Evolutionary conservation across 176 grass and related monocot species (phyloP).

Genomic region (Tillandsia fasciculata): DNA sequence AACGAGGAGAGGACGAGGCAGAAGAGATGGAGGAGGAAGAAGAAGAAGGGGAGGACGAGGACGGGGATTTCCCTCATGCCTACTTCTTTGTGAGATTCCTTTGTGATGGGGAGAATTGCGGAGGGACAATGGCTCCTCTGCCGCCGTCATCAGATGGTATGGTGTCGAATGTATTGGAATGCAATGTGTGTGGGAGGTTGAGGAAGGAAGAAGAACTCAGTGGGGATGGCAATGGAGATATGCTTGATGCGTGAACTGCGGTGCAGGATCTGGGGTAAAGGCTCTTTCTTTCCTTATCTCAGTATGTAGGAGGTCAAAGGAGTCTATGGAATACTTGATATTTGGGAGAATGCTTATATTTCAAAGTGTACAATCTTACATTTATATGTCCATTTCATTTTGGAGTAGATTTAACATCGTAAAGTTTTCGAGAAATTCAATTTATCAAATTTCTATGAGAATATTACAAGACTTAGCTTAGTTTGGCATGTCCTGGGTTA

Average conservation of each 20-base stretch:
- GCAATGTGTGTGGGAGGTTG: slow-evolving; percentile 57
- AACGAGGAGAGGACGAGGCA: slow-evolving; percentile 16
- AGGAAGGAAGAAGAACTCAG: slow-evolving; percentile 28
- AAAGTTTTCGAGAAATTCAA: background rate
- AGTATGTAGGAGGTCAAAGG: no score
- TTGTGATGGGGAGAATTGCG: slow-evolving; percentile 56
- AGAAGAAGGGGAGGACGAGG: slow-evolving; percentile 24
- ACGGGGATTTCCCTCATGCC: slow-evolving; percentile 44
- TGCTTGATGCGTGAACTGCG: slow-evolving; percentile 23
- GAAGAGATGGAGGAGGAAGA: slow-evolving; percentile 32
- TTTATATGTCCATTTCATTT: background rate
- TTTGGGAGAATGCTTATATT: background rate
- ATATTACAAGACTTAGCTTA: background rate
- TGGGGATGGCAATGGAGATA: slow-evolving; percentile 23
- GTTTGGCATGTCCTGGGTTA: no score
- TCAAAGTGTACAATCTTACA: background rate
- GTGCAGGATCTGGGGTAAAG: background rate
- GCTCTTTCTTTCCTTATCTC: background rate
- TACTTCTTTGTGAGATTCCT: slow-evolving; percentile 72
- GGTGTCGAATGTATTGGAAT: slow-evolving; percentile 52
- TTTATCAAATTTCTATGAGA: background rate
- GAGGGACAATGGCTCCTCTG: slow-evolving; percentile 56
- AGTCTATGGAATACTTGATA: background rate
- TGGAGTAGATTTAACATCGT: background rate
- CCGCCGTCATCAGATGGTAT: slow-evolving; percentile 39